A percentile compares a stretch with the other conserved stretches of the same genome.
phyloP scores from a whole-genome alignment of 1,139 yeast species.

The Taphrina flavorubra region DNA sequence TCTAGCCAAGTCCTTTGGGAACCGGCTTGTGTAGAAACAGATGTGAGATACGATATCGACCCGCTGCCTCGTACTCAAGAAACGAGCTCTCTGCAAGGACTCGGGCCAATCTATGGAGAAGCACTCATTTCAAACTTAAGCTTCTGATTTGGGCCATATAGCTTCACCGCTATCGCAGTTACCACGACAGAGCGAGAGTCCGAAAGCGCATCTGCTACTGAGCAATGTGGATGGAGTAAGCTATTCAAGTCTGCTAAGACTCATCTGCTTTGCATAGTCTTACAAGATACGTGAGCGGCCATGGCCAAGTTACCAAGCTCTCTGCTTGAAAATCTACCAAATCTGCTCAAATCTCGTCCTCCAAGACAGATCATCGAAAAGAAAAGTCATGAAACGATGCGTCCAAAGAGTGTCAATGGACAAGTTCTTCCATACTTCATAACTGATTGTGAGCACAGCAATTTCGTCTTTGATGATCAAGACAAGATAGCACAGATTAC shows the following conservation, averaged over 20 bases:
- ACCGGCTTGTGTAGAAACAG: slow-evolving; percentile 5
- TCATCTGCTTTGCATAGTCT: too few species aligned
- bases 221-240: too few species aligned
- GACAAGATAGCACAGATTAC: slow-evolving; percentile 16
- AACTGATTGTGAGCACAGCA: slow-evolving; percentile 14
- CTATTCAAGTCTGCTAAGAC: too few species aligned
- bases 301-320: slow-evolving; percentile 21
- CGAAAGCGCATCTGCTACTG: too few species aligned
- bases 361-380: slow-evolving; percentile 21
- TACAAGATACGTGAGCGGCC: not conserved
- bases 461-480: not conserved
- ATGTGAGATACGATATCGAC: slow-evolving; percentile 4
- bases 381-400: slow-evolving; percentile 16
- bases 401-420: not conserved
- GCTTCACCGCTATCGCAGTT: too few species aligned
- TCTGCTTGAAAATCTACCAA: slow-evolving; percentile 12
- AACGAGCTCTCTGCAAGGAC: not conserved
- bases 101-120: too few species aligned
- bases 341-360: slow-evolving; percentile 23
- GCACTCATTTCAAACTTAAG: too few species aligned
- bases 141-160: too few species aligned
- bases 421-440: slow-evolving; percentile 12
- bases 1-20: not conserved
- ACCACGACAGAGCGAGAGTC: too few species aligned
- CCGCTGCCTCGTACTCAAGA: not conserved